Evolutionary conservation across 2,329 filamentous ascomycete species (phyloP).

Genomic region (Cadophora sp.): DNA sequence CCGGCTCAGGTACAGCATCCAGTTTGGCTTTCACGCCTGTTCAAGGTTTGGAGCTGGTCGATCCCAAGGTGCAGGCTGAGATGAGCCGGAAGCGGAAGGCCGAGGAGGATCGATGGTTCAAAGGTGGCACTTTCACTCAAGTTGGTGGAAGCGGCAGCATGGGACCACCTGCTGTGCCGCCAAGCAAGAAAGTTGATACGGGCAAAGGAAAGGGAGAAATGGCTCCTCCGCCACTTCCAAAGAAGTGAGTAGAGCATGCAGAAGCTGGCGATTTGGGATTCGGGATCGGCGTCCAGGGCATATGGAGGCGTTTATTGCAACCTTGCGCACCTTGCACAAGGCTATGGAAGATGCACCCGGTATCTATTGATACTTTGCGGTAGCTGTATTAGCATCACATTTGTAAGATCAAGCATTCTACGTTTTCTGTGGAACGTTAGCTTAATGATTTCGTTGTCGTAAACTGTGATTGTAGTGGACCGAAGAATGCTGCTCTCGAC

Average conservation of each 20-base stretch:
- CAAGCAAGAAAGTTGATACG: constrained; percentile 74
- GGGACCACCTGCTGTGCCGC: constrained; percentile 74
- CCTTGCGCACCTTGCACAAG: neutral
- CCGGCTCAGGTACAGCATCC: constrained; percentile 76
- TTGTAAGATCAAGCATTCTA: constrained; percentile 8
- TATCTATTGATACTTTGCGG: constrained; percentile 4
- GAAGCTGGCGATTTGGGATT: neutral
- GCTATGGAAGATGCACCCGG: neutral
- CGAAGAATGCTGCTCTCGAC: neutral
- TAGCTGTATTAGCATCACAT: neutral
- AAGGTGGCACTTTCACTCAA: constrained; percentile 95
- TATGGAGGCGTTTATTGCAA: constrained; percentile 11
- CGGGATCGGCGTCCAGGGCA: constrained; percentile 6
- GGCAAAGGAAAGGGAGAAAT: constrained; percentile 58
- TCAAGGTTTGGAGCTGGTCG: constrained; percentile 92
- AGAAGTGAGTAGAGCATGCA: constrained; percentile 27
- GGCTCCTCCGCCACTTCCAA: constrained; percentile 43
- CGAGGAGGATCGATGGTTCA: constrained; percentile 96
- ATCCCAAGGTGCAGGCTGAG: constrained; percentile 89
- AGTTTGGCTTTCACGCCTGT: constrained; percentile 93
- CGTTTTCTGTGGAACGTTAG: neutral
- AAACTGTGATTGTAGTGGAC: no score
- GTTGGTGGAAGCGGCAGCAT: constrained; percentile 68
- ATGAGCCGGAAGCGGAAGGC: constrained; percentile 89
- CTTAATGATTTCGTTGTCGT: neutral